These are phyloP conservation scores for Mrakia gelida DNA, from an alignment of 768 basidiomycete species.

Conservation along the genomic window DNA sequence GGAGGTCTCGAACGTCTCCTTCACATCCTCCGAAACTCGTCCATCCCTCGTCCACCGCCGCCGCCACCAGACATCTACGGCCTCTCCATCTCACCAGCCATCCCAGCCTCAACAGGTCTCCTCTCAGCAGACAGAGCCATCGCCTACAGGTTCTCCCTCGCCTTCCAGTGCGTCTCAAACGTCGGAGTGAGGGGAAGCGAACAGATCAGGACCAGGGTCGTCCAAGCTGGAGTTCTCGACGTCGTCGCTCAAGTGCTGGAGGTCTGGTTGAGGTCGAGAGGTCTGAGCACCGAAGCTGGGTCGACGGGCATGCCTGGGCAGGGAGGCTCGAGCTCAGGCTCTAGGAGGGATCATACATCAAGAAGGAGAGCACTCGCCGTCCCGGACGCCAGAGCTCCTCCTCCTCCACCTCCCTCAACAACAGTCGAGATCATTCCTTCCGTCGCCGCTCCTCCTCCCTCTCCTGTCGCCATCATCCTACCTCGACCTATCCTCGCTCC, in stretches of 20 bases:
- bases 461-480: not conserved
- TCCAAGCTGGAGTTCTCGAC: constrained; percentile 88
- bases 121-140: constrained; percentile 42
- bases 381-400: constrained; percentile 35
- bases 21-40: constrained; percentile 77
- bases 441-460: constrained; percentile 1
- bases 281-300: constrained; percentile 78
- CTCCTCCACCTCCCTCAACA: not conserved
- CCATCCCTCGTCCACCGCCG: constrained; percentile 62
- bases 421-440: not conserved
- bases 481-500: not conserved
- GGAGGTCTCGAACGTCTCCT: constrained; percentile 95
- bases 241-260: constrained; percentile 91
- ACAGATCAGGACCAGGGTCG: constrained; percentile 81
- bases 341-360: not conserved
- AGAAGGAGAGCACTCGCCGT: constrained; percentile 28
- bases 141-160: constrained; percentile 60
- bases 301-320: constrained; percentile 69
- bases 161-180: constrained; percentile 95
- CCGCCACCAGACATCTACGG: constrained; percentile 43
- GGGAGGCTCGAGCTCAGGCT: constrained; percentile 50
- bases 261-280: constrained; percentile 83
- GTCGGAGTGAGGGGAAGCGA: constrained; percentile 95
- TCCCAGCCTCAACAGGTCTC: constrained; percentile 43
- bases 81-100: constrained; percentile 41